Percentiles rank a stretch among this genome's conserved stretches.
These are phyloP conservation scores for Brachypodium distachyon DNA, from an alignment of 202 grass and related monocot species.

Conservation along the genomic window DNA sequence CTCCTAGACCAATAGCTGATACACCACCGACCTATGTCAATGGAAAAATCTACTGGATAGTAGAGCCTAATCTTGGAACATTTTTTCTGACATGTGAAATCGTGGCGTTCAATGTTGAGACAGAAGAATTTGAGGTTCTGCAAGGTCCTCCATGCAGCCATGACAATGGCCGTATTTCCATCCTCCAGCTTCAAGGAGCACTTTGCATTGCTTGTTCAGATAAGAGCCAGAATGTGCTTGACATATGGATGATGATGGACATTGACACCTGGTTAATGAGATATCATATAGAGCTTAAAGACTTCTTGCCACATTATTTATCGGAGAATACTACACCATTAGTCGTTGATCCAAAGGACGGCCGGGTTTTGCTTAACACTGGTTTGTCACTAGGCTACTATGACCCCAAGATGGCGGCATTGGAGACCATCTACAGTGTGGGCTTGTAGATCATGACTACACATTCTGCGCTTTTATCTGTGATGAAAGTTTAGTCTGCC, in stretches of 20 bases:
- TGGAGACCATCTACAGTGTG: background rate
- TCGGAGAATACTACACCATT: background rate
- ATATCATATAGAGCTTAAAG: background rate
- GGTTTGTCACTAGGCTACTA: background rate
- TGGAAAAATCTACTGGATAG: slow-evolving; percentile 7
- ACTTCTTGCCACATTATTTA: background rate
- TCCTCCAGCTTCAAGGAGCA: background rate
- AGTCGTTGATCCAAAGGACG: background rate
- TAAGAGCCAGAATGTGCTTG: background rate
- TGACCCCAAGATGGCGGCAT: background rate
- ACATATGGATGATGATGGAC: slow-evolving; percentile 1
- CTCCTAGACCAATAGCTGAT: background rate
- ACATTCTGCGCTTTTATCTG: background rate
- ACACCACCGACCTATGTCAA: background rate
- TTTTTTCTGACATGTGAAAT: background rate
- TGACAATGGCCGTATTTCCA: background rate
- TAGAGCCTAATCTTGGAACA: background rate
- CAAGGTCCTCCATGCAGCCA: slow-evolving; percentile 6
- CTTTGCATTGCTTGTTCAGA: background rate
- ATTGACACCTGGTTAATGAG: background rate
- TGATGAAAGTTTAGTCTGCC: background rate
- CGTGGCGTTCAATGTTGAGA: background rate
- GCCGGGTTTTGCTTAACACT: background rate
- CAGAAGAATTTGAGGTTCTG: background rate
- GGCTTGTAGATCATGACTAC: background rate